These are phyloP conservation scores for Xylariaceae sp. DNA, from an alignment of 2,329 filamentous ascomycete genomes.

Conservation along the genomic window DNA sequence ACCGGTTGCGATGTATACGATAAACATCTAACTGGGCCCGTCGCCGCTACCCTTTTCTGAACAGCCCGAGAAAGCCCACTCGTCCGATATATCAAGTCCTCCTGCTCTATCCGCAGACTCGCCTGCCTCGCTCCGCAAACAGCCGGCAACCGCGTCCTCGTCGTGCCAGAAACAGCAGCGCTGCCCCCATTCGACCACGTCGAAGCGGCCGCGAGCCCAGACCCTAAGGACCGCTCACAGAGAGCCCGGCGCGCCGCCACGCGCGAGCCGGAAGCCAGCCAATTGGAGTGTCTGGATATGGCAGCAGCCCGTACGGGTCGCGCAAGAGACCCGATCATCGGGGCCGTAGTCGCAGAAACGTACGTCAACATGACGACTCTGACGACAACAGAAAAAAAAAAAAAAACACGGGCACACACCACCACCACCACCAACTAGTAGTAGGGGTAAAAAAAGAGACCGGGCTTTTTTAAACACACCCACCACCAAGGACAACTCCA, in stretches of 20 bases:
- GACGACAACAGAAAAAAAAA: background rate
- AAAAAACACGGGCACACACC: background rate
- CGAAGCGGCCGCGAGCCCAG: background rate
- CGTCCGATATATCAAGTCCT: background rate
- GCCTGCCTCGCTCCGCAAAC: background rate
- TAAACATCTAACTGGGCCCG: background rate
- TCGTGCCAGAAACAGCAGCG: background rate
- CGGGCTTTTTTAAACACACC: background rate
- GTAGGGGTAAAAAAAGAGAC: too few relatives aligned
- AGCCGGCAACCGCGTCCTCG: background rate
- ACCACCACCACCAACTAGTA: background rate
- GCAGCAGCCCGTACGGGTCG: slow-evolving; percentile 1
- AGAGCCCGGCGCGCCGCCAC: background rate
- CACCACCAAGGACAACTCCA: background rate
- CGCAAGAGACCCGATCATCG: slow-evolving; percentile 1
- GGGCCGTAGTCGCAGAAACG: background rate
- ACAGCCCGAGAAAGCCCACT: background rate
- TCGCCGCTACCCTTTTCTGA: background rate
- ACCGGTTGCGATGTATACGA: slow-evolving; percentile 1
- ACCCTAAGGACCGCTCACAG: background rate
- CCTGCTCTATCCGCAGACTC: background rate
- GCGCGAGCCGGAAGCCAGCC: background rate
- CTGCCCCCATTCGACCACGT: background rate
- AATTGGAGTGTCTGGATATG: background rate
- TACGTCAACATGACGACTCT: slow-evolving; percentile 14